Evolutionary conservation across 805 yeast species (phyloP).

Genomic region (Cyberlindnera amylophila): DNA sequence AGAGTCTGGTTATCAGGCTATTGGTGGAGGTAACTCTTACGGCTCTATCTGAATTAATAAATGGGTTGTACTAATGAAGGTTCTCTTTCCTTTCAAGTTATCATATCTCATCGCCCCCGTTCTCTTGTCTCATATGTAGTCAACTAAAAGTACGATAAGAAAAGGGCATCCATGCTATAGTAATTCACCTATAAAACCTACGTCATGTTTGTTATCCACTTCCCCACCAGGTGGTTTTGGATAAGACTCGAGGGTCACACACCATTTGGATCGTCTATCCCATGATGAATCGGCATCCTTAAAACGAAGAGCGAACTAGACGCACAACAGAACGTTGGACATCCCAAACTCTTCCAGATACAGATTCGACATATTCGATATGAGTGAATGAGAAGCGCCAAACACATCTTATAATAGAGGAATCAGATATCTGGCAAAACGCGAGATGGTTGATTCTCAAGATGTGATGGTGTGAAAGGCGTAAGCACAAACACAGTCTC

Average conservation of each 20-base stretch:
- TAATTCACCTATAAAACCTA: too few species aligned
- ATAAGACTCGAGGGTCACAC: background rate
- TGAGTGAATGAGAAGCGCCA: background rate
- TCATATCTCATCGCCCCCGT: too few species aligned
- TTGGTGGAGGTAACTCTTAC: constrained; percentile 17
- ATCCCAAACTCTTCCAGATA: constrained; percentile 1
- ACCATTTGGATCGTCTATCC: background rate
- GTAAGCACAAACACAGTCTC: constrained; percentile 2
- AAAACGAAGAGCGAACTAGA: constrained; percentile 4
- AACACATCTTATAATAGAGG: background rate
- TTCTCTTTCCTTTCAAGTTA: too few species aligned
- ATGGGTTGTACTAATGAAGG: background rate
- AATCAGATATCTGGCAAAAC: constrained; percentile 10
- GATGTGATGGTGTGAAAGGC: constrained; percentile 3
- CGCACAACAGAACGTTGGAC: constrained; percentile 6
- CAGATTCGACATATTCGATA: background rate
- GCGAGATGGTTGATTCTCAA: constrained; percentile 6
- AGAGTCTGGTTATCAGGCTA: constrained; percentile 22
- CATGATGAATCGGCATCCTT: background rate
- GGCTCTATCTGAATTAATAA: constrained; percentile 21
- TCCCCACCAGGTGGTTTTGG: background rate
- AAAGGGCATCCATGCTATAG: too few species aligned
- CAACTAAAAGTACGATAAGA: too few species aligned
- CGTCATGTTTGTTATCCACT: background rate
- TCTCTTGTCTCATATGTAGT: too few species aligned